phyloP scores from a whole-genome alignment of 371 early-diverging fungal genomes.

The Syncephalis plumigaleata region DNA sequence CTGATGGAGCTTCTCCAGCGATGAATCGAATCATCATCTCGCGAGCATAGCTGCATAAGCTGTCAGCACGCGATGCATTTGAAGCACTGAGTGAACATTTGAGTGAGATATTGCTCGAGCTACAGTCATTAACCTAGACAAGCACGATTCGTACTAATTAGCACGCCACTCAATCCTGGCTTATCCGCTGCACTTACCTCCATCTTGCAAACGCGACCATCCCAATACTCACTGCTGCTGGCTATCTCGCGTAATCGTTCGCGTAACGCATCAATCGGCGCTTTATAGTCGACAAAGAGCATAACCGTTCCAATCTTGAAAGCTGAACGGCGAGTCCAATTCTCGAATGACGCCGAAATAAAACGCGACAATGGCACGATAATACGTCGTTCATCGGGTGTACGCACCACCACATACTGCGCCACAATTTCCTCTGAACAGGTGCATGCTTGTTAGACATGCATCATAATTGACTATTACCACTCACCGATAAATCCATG shows the following conservation, averaged over 20 bases:
- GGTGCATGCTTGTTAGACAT: not conserved
- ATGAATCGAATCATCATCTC: no score
- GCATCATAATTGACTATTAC: not conserved
- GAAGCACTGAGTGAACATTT: no score
- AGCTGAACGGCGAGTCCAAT: constrained; percentile 1
- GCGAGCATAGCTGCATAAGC: no score
- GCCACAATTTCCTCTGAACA: constrained; percentile 18
- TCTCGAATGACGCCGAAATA: constrained; percentile 5
- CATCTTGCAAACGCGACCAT: not conserved
- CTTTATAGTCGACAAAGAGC: constrained; percentile 5
- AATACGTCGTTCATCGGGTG: constrained; percentile 13
- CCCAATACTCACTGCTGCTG: constrained; percentile 1
- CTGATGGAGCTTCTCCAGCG: no score
- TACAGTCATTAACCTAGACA: no score
- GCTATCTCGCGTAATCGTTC: not conserved
- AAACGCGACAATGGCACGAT: constrained; percentile 18
- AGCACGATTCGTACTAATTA: no score
- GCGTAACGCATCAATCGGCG: constrained; percentile 5
- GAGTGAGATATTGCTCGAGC: no score
- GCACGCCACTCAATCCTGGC: no score
- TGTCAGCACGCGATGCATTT: no score
- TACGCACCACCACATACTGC: constrained; percentile 16
- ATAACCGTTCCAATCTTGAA: not conserved
- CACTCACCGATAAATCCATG: constrained; percentile 9
- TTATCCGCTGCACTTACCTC: not conserved